phyloP scores from a whole-genome alignment of 441 rosid genomes.

The Erodium texanum region DNA sequence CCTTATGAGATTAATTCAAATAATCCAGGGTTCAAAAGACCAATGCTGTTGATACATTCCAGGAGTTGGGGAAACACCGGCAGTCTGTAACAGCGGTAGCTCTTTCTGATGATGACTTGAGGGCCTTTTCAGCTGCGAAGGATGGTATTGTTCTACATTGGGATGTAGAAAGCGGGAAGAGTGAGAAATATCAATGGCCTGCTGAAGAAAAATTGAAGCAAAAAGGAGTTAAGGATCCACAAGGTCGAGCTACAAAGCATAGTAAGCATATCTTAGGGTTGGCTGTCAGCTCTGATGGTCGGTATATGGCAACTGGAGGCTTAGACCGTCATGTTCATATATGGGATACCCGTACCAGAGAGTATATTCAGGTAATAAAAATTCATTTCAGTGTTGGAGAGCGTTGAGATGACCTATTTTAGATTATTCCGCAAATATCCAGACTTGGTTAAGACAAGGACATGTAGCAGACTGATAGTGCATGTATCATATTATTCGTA shows the following conservation, averaged over 20 bases:
- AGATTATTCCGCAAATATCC: neutral
- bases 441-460: neutral
- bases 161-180: slow-evolving; percentile 72
- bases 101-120: slow-evolving; percentile 70
- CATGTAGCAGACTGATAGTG: neutral
- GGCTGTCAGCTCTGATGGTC: slow-evolving; percentile 86
- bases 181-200: slow-evolving; percentile 73
- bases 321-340: slow-evolving; percentile 88
- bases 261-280: slow-evolving; percentile 68
- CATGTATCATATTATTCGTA: neutral
- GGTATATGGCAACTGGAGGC: slow-evolving; percentile 91
- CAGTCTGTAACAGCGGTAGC: slow-evolving; percentile 71
- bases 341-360: slow-evolving; percentile 83
- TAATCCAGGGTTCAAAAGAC: slow-evolving; percentile 63
- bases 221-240: slow-evolving; percentile 69
- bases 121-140: slow-evolving; percentile 87
- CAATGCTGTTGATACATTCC: slow-evolving; percentile 38
- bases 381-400: neutral
- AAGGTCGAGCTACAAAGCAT: slow-evolving; percentile 56
- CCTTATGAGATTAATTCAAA: neutral
- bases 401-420: neutral
- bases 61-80: slow-evolving; percentile 58
- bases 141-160: slow-evolving; percentile 76
- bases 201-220: slow-evolving; percentile 52
- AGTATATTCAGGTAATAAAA: slow-evolving; percentile 68